phyloP scores from a whole-genome alignment of 2,329 filamentous ascomycete genomes.

The Catunica adiposa region DNA sequence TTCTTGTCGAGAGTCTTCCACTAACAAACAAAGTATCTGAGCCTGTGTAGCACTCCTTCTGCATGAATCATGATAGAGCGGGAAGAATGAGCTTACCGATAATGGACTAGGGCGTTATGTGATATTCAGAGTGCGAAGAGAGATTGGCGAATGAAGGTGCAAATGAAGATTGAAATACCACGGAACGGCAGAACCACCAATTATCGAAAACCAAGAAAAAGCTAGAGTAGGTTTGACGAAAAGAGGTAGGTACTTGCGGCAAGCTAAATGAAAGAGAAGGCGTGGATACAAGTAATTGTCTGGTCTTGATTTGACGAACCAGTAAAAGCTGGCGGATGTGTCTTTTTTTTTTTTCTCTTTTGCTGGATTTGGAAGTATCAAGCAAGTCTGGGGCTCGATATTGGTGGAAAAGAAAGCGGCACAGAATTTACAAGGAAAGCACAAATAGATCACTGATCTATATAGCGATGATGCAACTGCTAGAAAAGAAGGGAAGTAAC shows the following conservation, averaged over 20 bases:
- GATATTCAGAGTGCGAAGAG: not conserved
- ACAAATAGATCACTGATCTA: too few species aligned
- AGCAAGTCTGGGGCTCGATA: not conserved
- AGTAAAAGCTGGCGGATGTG: not conserved
- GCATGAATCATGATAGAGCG: conserved; percentile 1
- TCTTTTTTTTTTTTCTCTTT: not conserved
- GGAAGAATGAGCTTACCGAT: conserved; percentile 11
- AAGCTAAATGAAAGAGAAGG: not conserved
- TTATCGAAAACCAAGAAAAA: too few species aligned
- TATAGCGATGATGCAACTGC: not conserved
- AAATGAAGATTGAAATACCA: not conserved
- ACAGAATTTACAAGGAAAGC: not conserved
- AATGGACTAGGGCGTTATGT: not conserved
- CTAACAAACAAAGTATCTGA: not conserved
- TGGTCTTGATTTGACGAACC: not conserved
- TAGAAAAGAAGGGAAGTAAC: not conserved
- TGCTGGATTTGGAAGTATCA: not conserved
- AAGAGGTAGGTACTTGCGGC: not conserved
- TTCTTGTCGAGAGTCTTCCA: not conserved
- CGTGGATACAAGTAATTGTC: too few species aligned
- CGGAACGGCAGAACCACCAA: conserved; percentile 14
- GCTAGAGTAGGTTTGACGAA: too few species aligned
- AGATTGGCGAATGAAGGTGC: not conserved
- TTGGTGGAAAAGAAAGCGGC: not conserved
- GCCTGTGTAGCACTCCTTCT: not conserved